Evolutionary conservation across 169 alveolate genomes (phyloP).

Genomic region (Cryptosporidium ryanae): DNA sequence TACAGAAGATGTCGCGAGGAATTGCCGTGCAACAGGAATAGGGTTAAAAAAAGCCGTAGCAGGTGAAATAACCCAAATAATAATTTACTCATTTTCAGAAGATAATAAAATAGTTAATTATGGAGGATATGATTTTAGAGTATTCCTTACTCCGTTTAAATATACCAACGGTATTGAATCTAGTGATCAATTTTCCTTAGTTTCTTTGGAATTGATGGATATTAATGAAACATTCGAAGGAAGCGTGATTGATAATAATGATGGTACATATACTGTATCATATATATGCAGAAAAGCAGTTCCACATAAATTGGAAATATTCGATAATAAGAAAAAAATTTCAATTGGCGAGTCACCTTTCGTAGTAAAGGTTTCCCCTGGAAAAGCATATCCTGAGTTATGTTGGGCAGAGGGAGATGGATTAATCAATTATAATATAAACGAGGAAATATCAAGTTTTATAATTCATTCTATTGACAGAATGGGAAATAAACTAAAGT

Average conservation of each 20-base stretch:
- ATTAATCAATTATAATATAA: constrained; percentile 4
- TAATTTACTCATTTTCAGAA: constrained; percentile 54
- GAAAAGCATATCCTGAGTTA: constrained; percentile 50
- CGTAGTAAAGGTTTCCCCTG: constrained; percentile 51
- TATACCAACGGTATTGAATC: neutral
- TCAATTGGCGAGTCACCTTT: constrained; percentile 63
- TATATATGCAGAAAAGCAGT: constrained; percentile 70
- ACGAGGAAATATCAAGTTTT: constrained; percentile 35
- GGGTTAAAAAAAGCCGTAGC: constrained; percentile 44
- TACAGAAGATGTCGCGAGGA: constrained; percentile 46
- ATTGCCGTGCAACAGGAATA: constrained; percentile 67
- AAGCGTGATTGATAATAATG: constrained; percentile 51
- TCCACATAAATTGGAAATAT: constrained; percentile 57
- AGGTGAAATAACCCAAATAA: constrained; percentile 64
- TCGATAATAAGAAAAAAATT: constrained; percentile 19
- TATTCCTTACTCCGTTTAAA: constrained; percentile 60
- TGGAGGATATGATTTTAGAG: constrained; percentile 57
- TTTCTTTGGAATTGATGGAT: constrained; percentile 55
- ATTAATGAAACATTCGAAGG: constrained; percentile 62
- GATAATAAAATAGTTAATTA: constrained; percentile 43
- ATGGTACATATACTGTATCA: constrained; percentile 65
- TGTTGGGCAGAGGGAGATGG: constrained; percentile 75
- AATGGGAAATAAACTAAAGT: constrained; percentile 72
- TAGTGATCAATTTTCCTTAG: constrained; percentile 11
- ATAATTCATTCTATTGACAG: constrained; percentile 59